Evolutionary conservation across 306 rosid species (phyloP), one percentile per base, ranked within the genome.

Genomic region (Mimosa pudica): DNA sequence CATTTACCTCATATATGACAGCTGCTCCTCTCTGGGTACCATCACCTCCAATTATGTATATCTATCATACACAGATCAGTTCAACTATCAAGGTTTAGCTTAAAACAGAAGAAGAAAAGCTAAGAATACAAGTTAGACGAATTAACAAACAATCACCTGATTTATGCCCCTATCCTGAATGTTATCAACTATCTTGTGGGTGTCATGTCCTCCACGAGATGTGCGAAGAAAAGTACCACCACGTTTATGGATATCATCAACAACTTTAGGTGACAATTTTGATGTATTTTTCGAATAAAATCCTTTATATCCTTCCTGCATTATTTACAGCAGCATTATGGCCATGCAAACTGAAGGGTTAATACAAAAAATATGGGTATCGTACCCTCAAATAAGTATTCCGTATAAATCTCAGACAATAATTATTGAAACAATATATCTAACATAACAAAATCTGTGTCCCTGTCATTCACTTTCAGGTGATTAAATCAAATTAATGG

Each of bases 141-240:
- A 75, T 54, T 10, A 85, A 63, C 57, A 69, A 20, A 57, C 20
- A 64, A 49, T 55, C 67, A 95, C 98, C 98, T 91, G 98, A 90
- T 92, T 95, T 85, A 95, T 95, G 81, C 94, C 93, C 12, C 94
- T 90, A 80, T 95, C 98, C 75, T 90, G 87, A 65, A 95, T 90
- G 84, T 92, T 95, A 86, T 95, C 98, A 64, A 95, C 98, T 79
- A 92, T 95, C 93, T 95, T 95, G 70, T 91, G 81, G 52, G 98
- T 91, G 84, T 95, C 97, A 85, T 95, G 97, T 73, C 97, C 98
- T 82, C 98, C 98, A 32, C 98, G 91, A 80, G 98, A 95, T 79
- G 98, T 92, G 68, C 89, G 87, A 80, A 95, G 98, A 87, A 90
- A 85, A 70, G 96, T 92, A 33, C 98, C 98, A 81, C 98, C 98